A percentile compares a stretch with the other conserved stretches of the same genome.
These are phyloP conservation scores for Petunia secreta DNA, from an alignment of 257 asterid species.

Conservation along the genomic window DNA sequence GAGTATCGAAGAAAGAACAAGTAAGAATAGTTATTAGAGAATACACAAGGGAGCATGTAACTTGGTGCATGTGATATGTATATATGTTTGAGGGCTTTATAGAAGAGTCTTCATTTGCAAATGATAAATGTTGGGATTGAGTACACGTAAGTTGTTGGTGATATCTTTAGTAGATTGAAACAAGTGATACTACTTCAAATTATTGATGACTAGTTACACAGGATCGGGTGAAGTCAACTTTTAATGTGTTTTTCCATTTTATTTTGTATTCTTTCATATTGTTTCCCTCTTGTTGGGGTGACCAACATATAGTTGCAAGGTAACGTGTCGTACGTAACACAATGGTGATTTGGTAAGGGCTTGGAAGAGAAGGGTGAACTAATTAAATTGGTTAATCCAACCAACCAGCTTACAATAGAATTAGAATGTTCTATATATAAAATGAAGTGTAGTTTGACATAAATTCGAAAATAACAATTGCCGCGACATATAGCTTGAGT, in stretches of 20 bases:
- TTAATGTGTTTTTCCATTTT: background rate
- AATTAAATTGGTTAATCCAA: constrained; percentile 31
- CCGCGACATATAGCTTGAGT: too few species aligned
- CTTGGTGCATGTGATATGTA: background rate
- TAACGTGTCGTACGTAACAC: background rate
- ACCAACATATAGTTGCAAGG: constrained; percentile 29
- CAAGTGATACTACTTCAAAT: background rate
- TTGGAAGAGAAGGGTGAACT: constrained; percentile 26
- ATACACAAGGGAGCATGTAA: background rate
- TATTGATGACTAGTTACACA: background rate
- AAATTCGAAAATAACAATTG: too few species aligned
- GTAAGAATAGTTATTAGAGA: background rate
- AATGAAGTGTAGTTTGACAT: background rate
- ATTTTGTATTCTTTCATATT: background rate
- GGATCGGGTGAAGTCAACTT: background rate
- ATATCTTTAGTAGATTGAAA: constrained; percentile 24
- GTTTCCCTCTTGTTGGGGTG: constrained; percentile 25
- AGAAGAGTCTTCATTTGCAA: background rate
- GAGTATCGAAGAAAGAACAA: background rate
- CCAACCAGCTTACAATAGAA: constrained; percentile 22
- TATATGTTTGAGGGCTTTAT: background rate
- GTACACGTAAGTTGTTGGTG: constrained; percentile 30
- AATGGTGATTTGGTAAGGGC: constrained; percentile 20
- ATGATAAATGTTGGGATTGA: constrained; percentile 12
- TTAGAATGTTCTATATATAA: background rate